Conservation (phyloP, 371 early-diverging fungal species). For the Smittium mucronatum region DNA sequence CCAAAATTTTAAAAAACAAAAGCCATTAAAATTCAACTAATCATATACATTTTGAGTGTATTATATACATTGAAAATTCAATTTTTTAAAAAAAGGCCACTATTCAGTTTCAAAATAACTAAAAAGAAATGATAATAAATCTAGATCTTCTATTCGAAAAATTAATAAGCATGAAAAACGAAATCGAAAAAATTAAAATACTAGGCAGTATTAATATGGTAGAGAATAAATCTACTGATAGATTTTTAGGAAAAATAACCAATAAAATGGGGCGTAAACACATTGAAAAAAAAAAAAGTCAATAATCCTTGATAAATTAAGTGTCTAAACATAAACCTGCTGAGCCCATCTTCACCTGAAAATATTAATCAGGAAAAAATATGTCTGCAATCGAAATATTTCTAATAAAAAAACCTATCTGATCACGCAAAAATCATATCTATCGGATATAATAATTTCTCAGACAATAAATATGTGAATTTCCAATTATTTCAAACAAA, state of each 20-base stretch:
- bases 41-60: no score
- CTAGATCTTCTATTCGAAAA: neutral
- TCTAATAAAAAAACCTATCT: neutral
- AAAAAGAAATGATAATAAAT: neutral
- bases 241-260: neutral
- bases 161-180: neutral
- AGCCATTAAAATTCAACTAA: no score
- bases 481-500: neutral
- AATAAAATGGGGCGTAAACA: neutral
- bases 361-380: neutral
- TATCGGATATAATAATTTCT: neutral
- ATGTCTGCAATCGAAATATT: neutral
- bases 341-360: neutral
- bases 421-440: neutral
- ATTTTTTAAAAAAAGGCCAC: neutral
- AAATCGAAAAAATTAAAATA: neutral
- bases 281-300: neutral
- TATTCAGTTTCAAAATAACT: neutral
- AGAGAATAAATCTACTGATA: neutral
- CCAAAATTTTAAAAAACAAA: neutral
- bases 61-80: neutral
- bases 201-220: neutral
- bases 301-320: neutral
- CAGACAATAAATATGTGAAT: neutral
- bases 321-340: neutral